Evolutionary conservation across 2,329 filamentous ascomycete genomes (phyloP).

Genomic region (Septoria petroselini): DNA sequence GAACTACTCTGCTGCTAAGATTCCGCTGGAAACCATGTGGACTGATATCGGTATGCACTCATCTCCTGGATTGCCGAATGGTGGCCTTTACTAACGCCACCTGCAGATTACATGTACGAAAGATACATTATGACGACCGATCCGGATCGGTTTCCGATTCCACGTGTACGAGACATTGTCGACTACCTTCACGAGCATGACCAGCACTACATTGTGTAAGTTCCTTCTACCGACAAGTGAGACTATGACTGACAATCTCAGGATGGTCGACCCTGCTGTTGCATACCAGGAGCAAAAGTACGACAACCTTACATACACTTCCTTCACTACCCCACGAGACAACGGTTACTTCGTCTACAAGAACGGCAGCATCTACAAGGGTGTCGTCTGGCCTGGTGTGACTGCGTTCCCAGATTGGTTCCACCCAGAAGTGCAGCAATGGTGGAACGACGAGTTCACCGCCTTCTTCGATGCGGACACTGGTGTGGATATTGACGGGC

Average conservation of each 20-base stretch:
- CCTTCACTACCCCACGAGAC: constrained; percentile 59
- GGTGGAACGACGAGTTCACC: constrained; percentile 66
- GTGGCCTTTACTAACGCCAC: too few species aligned
- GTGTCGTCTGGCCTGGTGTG: constrained; percentile 74
- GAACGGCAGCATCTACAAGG: constrained; percentile 52
- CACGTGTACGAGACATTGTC: constrained; percentile 60
- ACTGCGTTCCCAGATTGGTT: constrained; percentile 64
- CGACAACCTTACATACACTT: constrained; percentile 42
- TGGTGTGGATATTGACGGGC: constrained; percentile 70
- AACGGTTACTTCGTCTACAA: constrained; percentile 56
- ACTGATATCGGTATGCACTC: constrained; percentile 45
- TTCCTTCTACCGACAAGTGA: too few species aligned
- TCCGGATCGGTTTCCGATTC: constrained; percentile 59
- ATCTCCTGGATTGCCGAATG: too few species aligned
- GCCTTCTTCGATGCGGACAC: constrained; percentile 60
- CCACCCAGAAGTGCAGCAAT: constrained; percentile 58
- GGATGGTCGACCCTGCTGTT: constrained; percentile 70
- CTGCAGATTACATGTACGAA: constrained; percentile 33
- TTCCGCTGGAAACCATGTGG: constrained; percentile 71
- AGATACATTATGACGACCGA: constrained; percentile 63
- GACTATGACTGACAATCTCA: too few species aligned
- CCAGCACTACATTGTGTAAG: constrained; percentile 43
- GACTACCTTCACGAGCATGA: constrained; percentile 51
- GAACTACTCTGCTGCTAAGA: constrained; percentile 61
- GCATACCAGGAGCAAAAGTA: constrained; percentile 38